phyloP scores from a whole-genome alignment of 2,329 filamentous ascomycete genomes.

The Stenocarpella maydis region DNA sequence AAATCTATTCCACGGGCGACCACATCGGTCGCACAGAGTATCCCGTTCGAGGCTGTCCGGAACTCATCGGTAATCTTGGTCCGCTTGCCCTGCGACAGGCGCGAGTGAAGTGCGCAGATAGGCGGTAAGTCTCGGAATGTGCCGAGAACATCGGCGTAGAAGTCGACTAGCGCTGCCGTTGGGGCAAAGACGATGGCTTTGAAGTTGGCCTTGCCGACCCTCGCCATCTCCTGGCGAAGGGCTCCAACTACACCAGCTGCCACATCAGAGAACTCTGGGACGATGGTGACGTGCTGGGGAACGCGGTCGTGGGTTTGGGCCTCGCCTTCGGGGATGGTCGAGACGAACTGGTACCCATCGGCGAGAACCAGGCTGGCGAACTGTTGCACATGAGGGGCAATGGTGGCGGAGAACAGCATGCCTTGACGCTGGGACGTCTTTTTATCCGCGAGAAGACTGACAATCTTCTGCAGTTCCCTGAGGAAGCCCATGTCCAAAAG shows the following conservation, averaged over 20 bases:
- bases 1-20: slow-evolving; percentile 79
- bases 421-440: slow-evolving; percentile 69
- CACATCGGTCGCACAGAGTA: slow-evolving; percentile 75
- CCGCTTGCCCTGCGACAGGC: slow-evolving; percentile 59
- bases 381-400: slow-evolving; percentile 79
- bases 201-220: slow-evolving; percentile 61
- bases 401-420: slow-evolving; percentile 87
- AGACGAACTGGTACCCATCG: slow-evolving; percentile 79
- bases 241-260: slow-evolving; percentile 65
- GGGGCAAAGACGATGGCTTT: slow-evolving; percentile 87
- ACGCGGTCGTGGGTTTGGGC: slow-evolving; percentile 79
- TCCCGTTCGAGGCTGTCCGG: slow-evolving; percentile 59
- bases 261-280: slow-evolving; percentile 77
- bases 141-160: slow-evolving; percentile 57
- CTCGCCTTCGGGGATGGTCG: slow-evolving; percentile 79
- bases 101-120: slow-evolving; percentile 58
- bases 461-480: slow-evolving; percentile 78
- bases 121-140: slow-evolving; percentile 51
- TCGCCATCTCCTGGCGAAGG: slow-evolving; percentile 54
- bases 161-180: slow-evolving; percentile 60
- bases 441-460: slow-evolving; percentile 73
- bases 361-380: slow-evolving; percentile 75
- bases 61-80: slow-evolving; percentile 68
- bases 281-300: slow-evolving; percentile 73
- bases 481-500: slow-evolving; percentile 91